A percentile compares a stretch with the other conserved stretches of the same genome.
Conservation (phyloP, 768 basidiomycete genomes). For the Hypholoma fasciculare region DNA sequence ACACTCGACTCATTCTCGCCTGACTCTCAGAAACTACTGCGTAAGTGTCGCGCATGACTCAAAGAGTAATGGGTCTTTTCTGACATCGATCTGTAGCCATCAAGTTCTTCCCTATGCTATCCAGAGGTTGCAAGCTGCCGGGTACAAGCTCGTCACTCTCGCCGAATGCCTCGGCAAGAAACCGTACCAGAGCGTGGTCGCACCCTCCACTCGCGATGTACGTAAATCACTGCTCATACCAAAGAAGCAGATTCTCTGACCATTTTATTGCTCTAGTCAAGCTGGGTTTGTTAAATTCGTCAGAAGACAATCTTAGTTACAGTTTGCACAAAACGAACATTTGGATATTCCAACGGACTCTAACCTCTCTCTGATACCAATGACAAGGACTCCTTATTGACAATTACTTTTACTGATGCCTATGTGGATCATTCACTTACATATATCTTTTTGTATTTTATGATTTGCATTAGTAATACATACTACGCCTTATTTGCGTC, state of each 20-base stretch:
- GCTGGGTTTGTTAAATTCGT: constrained; percentile 2
- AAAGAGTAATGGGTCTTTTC: background rate
- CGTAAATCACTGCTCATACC: constrained; percentile 5
- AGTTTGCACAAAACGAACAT: no score
- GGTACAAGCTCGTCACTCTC: constrained; percentile 38
- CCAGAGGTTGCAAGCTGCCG: constrained; percentile 24
- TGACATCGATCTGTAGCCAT: constrained; percentile 14
- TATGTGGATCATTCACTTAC: no score
- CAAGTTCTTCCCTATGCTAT: constrained; percentile 32
- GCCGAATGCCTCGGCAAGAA: constrained; percentile 36
- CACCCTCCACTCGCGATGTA: constrained; percentile 23
- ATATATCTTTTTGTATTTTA: no score
- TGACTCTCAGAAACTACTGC: background rate
- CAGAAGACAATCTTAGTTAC: no score
- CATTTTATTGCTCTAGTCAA: background rate
- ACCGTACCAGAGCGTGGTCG: constrained; percentile 30
- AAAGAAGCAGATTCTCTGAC: no score
- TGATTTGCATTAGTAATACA: no score
- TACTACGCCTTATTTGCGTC: no score
- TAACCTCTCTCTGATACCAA: no score
- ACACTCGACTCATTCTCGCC: background rate
- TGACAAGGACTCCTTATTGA: no score
- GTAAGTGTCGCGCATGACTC: background rate
- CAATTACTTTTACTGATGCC: no score
- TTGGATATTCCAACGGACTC: no score